Evolutionary conservation across 352 stramenopile genomes (phyloP), one percentile per base, ranked within the genome.

Genomic region (Globisporangium rhizosaccharum): DNA sequence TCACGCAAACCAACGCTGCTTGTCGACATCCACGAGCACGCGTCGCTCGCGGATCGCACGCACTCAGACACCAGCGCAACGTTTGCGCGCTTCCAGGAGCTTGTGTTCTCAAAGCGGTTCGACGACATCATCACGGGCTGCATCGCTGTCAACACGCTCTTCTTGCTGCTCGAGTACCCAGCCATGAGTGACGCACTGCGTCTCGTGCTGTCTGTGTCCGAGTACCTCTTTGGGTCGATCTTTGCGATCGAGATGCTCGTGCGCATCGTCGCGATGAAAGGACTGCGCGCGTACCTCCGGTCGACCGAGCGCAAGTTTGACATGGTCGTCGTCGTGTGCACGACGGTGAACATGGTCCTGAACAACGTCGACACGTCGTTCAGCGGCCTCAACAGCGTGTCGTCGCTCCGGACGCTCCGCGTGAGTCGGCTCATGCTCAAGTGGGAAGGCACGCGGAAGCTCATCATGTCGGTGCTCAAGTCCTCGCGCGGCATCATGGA

Each of bases 361-460:
- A 90, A 85, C 59, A 82, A 86, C 26, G 53, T 85, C 46, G 59
- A 70, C 46, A 73, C 68, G 8, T 57, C 44, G 18, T 88, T 84
- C 47, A 87, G 67, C 28, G 76, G 76, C 0, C 70, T 92, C 10
- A 88, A 90, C 63, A 84, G 68, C 47, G 72, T 72, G 23, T 90
- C 82, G 1, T 90, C 80, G 0, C 59, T 92, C 53, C 76, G 82
- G 9, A 92, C 82, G 20, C 67, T 92, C 26, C 80, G 82, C 65
- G 79, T 90, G 2, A 79, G 67, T 14, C 72, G 82, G 9, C 66
- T 92, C 44, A 90, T 90, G 80, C 78, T 90, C 68, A 90, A 90
- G 62, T 92, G 78, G 64, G 80, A 90, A 23, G 82, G 82, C 44
- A 89, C 82, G 9, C 72, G 80, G 20, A 92, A 90, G 53, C 66